These are phyloP conservation scores for Clonostachys solani DNA, from an alignment of 2,329 filamentous ascomycete genomes.

Conservation along the genomic window DNA sequence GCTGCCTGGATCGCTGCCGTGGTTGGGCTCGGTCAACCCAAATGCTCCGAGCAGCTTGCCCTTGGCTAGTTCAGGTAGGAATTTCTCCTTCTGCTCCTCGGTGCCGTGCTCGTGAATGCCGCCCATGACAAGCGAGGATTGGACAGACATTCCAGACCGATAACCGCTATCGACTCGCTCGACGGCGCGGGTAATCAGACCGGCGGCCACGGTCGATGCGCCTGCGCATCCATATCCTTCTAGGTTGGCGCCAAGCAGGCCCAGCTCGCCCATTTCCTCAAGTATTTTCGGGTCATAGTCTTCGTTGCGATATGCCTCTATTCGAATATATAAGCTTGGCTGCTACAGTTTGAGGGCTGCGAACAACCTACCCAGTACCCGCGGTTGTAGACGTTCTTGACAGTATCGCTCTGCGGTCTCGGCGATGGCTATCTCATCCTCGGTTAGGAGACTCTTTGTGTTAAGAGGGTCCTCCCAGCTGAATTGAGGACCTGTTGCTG, in stretches of 20 bases:
- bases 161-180: slow-evolving; percentile 91
- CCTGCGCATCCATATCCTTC: slow-evolving; percentile 86
- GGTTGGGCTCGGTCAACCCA: slow-evolving; percentile 87
- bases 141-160: slow-evolving; percentile 88
- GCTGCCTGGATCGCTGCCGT: slow-evolving; percentile 84
- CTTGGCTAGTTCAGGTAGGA: slow-evolving; percentile 75
- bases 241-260: slow-evolving; percentile 82
- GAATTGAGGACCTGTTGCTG: slow-evolving; percentile 44
- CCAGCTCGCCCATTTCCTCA: slow-evolving; percentile 87
- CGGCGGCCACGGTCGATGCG: slow-evolving; percentile 82
- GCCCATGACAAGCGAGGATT: slow-evolving; percentile 90
- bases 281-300: slow-evolving; percentile 82
- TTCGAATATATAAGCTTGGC: neutral
- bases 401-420: slow-evolving; percentile 93
- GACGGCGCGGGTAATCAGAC: slow-evolving; percentile 84
- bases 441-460: slow-evolving; percentile 71
- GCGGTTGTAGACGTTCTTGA: slow-evolving; percentile 80
- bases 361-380: slow-evolving; percentile 68
- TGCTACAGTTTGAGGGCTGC: neutral
- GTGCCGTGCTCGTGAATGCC: slow-evolving; percentile 85
- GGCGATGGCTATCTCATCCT: slow-evolving; percentile 85
- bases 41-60: slow-evolving; percentile 82
- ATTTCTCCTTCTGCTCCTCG: slow-evolving; percentile 82
- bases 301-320: slow-evolving; percentile 82
- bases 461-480: slow-evolving; percentile 90